These are phyloP conservation scores for Heliamphora exappendiculata DNA, from an alignment of 148 eudicot genomes.

Conservation along the genomic window DNA sequence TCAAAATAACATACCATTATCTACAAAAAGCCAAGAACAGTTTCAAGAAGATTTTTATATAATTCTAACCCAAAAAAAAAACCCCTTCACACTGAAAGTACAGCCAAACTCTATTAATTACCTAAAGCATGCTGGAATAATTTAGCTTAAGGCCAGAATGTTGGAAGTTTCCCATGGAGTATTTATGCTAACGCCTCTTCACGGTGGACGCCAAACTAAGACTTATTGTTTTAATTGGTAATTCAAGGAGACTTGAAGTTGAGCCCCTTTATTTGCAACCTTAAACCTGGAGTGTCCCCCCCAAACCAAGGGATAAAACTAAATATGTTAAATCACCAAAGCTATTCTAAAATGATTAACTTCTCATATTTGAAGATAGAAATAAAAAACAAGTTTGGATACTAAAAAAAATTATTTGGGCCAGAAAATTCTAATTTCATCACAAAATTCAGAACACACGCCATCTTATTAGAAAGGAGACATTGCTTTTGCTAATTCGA, in stretches of 20 bases:
- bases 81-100: not conserved
- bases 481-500: too few relatives aligned
- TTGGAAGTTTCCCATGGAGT: not conserved
- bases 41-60: not conserved
- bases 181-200: not conserved
- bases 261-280: not conserved
- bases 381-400: not conserved
- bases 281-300: not conserved
- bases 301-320: not conserved
- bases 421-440: too few relatives aligned
- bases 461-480: too few relatives aligned
- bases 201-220: not conserved
- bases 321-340: not conserved
- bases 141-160: too few relatives aligned
- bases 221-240: not conserved
- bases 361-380: not conserved
- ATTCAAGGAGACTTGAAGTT: not conserved
- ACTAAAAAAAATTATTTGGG: too few relatives aligned
- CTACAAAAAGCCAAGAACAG: constrained; percentile 3
- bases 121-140: not conserved
- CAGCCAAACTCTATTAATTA: not conserved
- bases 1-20: not conserved
- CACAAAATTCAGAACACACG: too few relatives aligned
- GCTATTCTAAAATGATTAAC: too few relatives aligned
- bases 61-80: not conserved